Base-by-base conservation (phyloP, 805 yeast genomes). In the Lachancea nothofagi region DNA sequence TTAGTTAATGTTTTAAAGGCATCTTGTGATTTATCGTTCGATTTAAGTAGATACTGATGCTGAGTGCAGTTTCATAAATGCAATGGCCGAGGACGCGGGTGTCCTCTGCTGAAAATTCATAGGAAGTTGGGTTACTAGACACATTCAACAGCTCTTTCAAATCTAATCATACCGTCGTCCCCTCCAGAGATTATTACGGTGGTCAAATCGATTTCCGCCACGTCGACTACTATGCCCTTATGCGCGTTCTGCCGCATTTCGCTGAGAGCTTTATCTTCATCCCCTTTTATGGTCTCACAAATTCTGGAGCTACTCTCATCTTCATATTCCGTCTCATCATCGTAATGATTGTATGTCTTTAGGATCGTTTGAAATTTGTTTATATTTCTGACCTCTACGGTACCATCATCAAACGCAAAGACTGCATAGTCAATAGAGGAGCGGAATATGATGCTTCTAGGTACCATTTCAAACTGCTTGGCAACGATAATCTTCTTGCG, bases 361-460 rank as follows among this genome's bases (percentile, higher is more conserved):
- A 48, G 21, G 2, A 44, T 28, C 3, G 41, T 33, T 7, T 44
- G 31, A 29, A 56, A 55, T 29, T 50, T 42, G 8, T 41, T 36
- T n/a, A 55, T 27, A 26, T 44, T 46, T 41, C 58, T 53, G n/a
- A 57, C 18, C 35, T 57, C 59, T 6, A 57, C 42, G 5, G 42
- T 20, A 3, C 58, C 55, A 36, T 53, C 49, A 4, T 40, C 41
- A 27, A 48, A 53, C 12, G 59, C 50, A 12, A 50, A 40, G 33
- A 36, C 47, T 20, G 35, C 50, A 42, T 42, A 39, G 22, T 50
- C 54, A 19, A 35, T 42, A 4, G 29, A 30, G 8, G 47, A 44
- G 13, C 41, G 33, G 45, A 50, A 51, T 15, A 50, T 39, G 9
- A 45, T 28, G 25, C 41, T 32, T 8, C 45, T 38, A 13, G 53